These are phyloP conservation scores for Entomortierella parvispora DNA, from an alignment of 192 early-diverging fungal genomes.

Conservation along the genomic window DNA sequence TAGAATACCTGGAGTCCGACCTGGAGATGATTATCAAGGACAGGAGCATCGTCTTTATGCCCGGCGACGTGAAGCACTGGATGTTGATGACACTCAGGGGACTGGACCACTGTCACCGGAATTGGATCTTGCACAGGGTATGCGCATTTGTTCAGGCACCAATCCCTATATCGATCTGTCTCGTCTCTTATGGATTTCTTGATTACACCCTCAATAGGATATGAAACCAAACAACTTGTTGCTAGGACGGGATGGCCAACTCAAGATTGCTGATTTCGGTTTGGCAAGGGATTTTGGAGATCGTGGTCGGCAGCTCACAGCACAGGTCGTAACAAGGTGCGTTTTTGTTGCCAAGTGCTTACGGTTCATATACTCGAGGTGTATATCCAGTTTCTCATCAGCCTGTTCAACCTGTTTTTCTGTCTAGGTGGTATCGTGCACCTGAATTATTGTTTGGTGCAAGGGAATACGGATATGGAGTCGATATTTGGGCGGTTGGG, in stretches of 20 bases:
- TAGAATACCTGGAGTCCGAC: slow-evolving; percentile 96
- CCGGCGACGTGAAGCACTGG: slow-evolving; percentile 96
- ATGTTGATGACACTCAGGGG: slow-evolving; percentile 96
- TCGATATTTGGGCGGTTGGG: slow-evolving; percentile 98
- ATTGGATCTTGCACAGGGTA: slow-evolving; percentile 91
- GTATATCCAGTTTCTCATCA: too few relatives aligned
- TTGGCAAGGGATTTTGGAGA: slow-evolving; percentile 96
- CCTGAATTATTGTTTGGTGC: slow-evolving; percentile 95
- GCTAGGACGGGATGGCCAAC: slow-evolving; percentile 83
- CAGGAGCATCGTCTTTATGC: slow-evolving; percentile 86
- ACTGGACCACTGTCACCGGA: slow-evolving; percentile 89
- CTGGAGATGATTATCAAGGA: slow-evolving; percentile 98
- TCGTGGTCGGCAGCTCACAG: slow-evolving; percentile 81
- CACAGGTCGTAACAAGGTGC: slow-evolving; percentile 89
- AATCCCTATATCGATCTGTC: neutral
- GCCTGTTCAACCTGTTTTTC: too few relatives aligned
- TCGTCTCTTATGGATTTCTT: neutral
- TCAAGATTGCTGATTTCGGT: slow-evolving; percentile 99
- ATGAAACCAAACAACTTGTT: slow-evolving; percentile 91
- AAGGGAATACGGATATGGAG: slow-evolving; percentile 83
- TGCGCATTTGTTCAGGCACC: neutral
- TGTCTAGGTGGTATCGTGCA: slow-evolving; percentile 97
- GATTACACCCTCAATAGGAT: slow-evolving; percentile 59
- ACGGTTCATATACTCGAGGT: too few relatives aligned
- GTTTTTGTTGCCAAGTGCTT: too few relatives aligned